Conservation (phyloP, 495 filamentous ascomycete species). For the Cercophora samala region DNA sequence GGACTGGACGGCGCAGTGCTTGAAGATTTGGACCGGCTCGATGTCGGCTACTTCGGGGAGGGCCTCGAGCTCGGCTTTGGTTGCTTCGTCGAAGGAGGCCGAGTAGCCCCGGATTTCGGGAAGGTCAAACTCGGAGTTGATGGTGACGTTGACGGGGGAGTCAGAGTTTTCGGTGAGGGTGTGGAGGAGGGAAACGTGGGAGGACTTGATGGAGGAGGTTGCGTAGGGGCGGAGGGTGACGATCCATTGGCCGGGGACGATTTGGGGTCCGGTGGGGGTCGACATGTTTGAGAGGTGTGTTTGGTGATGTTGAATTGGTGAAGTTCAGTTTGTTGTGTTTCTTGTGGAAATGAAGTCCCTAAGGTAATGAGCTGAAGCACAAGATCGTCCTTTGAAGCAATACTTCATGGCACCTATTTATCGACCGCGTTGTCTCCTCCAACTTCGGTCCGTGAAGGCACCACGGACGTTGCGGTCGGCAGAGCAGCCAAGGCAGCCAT, state of each 20-base stretch:
- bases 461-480: not conserved
- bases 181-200: conserved; percentile 5
- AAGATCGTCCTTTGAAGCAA: not conserved
- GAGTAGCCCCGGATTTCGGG: conserved; percentile 10
- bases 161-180: not conserved
- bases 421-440: not conserved
- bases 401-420: not conserved
- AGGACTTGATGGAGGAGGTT: not conserved
- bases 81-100: conserved; percentile 7
- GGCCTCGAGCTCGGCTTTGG: conserved; percentile 8
- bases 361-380: no score
- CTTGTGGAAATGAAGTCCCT: no score
- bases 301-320: no score
- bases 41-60: conserved; percentile 19
- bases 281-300: not conserved
- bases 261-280: not conserved
- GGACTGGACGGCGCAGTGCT: conserved; percentile 42
- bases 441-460: not conserved
- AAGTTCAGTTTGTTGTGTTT: not conserved
- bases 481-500: not conserved
- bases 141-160: not conserved
- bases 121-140: conserved; percentile 2
- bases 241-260: conserved; percentile 5
- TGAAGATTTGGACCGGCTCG: conserved; percentile 46
- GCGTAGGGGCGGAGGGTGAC: conserved; percentile 13